Evolutionary conservation across 2,329 filamentous ascomycete species (phyloP), one percentile per base, ranked within the genome.

Genomic region (Fusarium longipes): DNA sequence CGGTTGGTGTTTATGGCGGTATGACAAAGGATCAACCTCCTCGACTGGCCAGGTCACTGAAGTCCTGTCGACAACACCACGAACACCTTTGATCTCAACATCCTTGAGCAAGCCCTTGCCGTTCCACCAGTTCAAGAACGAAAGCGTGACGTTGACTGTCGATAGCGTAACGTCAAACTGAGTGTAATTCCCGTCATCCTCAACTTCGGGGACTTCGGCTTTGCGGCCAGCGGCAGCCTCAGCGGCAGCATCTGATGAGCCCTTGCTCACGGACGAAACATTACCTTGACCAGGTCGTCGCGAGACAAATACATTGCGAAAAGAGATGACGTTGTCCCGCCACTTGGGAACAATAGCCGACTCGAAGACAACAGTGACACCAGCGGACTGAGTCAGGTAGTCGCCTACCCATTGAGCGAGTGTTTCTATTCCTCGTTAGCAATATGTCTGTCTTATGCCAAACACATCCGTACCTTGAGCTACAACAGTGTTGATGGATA

Each of bases 121-220:
- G 72, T 97, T 98, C 88, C 97, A 96, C 96, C 96, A 99, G 76
- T 97, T 98, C n/a, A 93, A 86, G 72, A 99, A 98, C 0, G 96
- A 99, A 25, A 99, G 79, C 0, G 95, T 98, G 39, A 99, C 95
- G 74, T 99, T 97, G 64, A 99, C 93, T 1, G 93, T 96, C 65
- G 96, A 93, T 60, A 99, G 93, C 0, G 93, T 97, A 17, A 99
- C 83, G 74, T 99, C 96, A 72, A 97, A 99, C 71, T 99, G 96
- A 0, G 94, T 97, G 77, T 98, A 99, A 75, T 99, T 99, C 18
- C 92, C 93, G 75, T 98, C 95, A 74, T 98, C 94, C 35, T 78
- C 76, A 2, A 81, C 78, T 29, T 84, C 82, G 18, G 67, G 40
- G 14, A 52, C 18, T 25, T 81, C 81, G 17, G 84, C 78, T 35